Conservation (phyloP, 345 rosid genomes). For the Populus ilicifolia region DNA sequence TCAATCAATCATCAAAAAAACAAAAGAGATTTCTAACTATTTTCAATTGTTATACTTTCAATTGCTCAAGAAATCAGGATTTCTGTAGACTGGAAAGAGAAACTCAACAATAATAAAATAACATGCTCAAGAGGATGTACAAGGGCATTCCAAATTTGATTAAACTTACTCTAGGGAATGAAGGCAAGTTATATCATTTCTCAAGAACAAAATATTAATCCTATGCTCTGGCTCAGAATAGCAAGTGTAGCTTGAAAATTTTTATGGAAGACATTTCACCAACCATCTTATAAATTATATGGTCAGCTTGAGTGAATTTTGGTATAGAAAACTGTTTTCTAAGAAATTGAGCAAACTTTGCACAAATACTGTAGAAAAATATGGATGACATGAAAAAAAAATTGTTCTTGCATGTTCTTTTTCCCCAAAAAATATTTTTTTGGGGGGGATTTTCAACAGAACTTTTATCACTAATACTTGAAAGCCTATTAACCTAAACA, state of each 20-base stretch:
- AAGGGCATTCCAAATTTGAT: background rate
- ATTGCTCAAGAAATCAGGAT: background rate
- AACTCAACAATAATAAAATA: no score
- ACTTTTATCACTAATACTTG: background rate
- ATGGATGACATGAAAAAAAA: no score
- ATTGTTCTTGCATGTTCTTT: background rate
- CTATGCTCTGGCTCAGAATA: background rate
- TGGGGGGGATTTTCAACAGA: background rate
- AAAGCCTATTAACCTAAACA: background rate
- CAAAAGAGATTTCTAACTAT: background rate
- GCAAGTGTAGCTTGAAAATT: background rate
- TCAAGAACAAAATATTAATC: background rate
- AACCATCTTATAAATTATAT: background rate
- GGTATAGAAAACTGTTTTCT: no score
- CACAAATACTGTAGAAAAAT: no score
- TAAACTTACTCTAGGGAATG: background rate
- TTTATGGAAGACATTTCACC: background rate
- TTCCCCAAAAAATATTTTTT: no score
- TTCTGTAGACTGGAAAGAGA: background rate
- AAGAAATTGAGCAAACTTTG: no score
- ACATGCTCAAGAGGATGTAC: background rate
- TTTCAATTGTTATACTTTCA: background rate
- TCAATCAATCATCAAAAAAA: background rate
- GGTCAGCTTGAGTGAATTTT: no score
- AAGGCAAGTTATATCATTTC: background rate